Conservation (phyloP, 2,329 filamentous ascomycete species). For the Diaporthe sp. region DNA sequence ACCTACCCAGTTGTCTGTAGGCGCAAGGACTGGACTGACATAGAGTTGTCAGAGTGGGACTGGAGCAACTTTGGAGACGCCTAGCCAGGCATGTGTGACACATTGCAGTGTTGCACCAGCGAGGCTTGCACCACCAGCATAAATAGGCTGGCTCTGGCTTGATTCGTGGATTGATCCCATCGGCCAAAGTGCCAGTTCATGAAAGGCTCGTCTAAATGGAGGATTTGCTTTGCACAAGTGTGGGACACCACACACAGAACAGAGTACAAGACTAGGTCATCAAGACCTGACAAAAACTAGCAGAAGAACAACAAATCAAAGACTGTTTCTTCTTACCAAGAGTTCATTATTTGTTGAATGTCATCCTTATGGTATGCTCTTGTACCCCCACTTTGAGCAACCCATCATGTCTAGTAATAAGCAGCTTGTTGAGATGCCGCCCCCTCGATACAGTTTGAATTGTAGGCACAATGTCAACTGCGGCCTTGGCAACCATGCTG, state of each 20-base stretch:
- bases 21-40: not conserved
- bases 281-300: not conserved
- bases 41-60: not conserved
- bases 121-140: not conserved
- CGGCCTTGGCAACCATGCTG: not conserved
- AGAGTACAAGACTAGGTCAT: not conserved
- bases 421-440: slow-evolving; percentile 36
- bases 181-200: not conserved
- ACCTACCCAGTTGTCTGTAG: not conserved
- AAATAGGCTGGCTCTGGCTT: not conserved
- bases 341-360: not conserved
- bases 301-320: not conserved
- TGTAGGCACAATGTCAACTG: not conserved
- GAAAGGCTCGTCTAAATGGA: not conserved
- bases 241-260: not conserved
- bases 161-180: not conserved
- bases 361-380: not conserved
- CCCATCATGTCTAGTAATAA: not conserved
- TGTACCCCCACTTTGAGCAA: too few species aligned
- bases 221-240: not conserved
- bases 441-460: not conserved
- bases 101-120: not conserved
- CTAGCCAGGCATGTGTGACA: not conserved
- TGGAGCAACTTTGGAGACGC: not conserved
- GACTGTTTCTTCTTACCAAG: not conserved